These are phyloP conservation scores for Hagleromyces aurorensis DNA, from an alignment of 805 yeast genomes.

Conservation along the genomic window DNA sequence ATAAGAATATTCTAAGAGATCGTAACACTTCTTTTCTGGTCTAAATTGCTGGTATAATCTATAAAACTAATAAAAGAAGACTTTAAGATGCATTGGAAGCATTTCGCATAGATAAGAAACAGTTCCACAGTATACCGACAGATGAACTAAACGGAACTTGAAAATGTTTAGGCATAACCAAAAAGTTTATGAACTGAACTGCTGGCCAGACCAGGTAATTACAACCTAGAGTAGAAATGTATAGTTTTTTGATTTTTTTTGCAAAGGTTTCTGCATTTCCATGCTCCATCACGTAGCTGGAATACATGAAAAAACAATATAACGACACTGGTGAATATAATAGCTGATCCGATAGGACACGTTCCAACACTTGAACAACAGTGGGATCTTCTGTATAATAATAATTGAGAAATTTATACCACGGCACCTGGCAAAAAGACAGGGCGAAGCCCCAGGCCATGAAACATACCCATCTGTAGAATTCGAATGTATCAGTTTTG, in stretches of 20 bases:
- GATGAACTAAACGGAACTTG: slow-evolving; percentile 90
- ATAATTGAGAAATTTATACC: slow-evolving; percentile 78
- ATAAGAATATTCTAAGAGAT: slow-evolving; percentile 27
- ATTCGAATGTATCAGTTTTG: slow-evolving; percentile 38
- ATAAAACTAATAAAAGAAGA: background rate
- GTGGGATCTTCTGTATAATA: slow-evolving; percentile 76
- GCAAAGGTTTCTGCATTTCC: slow-evolving; percentile 60
- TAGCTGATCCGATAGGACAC: slow-evolving; percentile 85
- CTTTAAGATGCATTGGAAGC: slow-evolving; percentile 33
- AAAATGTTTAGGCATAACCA: slow-evolving; percentile 56
- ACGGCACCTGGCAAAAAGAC: slow-evolving; percentile 76
- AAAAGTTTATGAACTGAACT: slow-evolving; percentile 68
- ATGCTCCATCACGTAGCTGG: slow-evolving; percentile 71
- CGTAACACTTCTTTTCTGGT: slow-evolving; percentile 6
- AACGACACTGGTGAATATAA: slow-evolving; percentile 83
- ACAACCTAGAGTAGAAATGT: slow-evolving; percentile 56
- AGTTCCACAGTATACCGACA: slow-evolving; percentile 89
- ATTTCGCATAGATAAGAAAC: slow-evolving; percentile 77
- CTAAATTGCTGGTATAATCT: slow-evolving; percentile 1
- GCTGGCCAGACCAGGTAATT: slow-evolving; percentile 78
- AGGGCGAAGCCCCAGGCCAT: slow-evolving; percentile 81
- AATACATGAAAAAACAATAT: slow-evolving; percentile 72
- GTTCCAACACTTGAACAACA: slow-evolving; percentile 73
- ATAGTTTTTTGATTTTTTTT: slow-evolving; percentile 56
- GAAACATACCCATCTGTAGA: slow-evolving; percentile 67